phyloP scores from a whole-genome alignment of 2,329 filamentous ascomycete genomes.

The Metarhizium guizhouense region DNA sequence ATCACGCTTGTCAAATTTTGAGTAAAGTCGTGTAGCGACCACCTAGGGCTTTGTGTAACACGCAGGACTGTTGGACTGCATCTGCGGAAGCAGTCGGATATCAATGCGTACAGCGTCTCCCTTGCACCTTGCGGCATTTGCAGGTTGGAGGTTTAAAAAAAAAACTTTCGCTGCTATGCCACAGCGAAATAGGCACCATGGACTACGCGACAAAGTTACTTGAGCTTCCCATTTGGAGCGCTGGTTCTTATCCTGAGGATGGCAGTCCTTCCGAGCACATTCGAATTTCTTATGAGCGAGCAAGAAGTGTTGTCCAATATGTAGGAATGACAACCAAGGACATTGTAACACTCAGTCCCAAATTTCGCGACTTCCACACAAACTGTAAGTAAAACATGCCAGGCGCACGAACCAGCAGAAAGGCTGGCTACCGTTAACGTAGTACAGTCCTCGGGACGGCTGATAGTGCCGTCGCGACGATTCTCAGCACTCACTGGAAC shows the following conservation, averaged over 20 bases:
- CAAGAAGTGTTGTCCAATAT: background rate
- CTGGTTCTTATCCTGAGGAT: background rate
- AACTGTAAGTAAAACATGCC: conserved; percentile 8
- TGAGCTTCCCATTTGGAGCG: background rate
- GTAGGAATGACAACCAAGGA: conserved; percentile 5
- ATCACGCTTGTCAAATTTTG: too few relatives aligned
- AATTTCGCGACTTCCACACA: conserved; percentile 17
- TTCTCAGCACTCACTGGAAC: conserved; percentile 22
- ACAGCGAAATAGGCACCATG: background rate
- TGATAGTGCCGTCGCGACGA: conserved; percentile 13
- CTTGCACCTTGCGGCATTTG: too few relatives aligned
- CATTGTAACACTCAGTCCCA: conserved; percentile 12
- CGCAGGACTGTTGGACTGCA: too few relatives aligned
- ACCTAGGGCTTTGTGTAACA: too few relatives aligned
- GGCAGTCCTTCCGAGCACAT: background rate
- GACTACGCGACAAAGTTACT: background rate
- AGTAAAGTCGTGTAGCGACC: too few relatives aligned
- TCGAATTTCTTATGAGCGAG: background rate
- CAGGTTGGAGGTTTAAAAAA: background rate
- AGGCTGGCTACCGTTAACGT: background rate
- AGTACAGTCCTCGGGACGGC: conserved; percentile 5
- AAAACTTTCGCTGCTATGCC: background rate
- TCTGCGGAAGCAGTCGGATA: too few relatives aligned
- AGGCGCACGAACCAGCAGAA: background rate
- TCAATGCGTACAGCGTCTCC: too few relatives aligned